Percentiles rank a stretch among this genome's conserved stretches.
Evolutionary conservation across 2,329 filamentous ascomycete genomes (phyloP).

Genomic region (Orbilia blumenaviensis): DNA sequence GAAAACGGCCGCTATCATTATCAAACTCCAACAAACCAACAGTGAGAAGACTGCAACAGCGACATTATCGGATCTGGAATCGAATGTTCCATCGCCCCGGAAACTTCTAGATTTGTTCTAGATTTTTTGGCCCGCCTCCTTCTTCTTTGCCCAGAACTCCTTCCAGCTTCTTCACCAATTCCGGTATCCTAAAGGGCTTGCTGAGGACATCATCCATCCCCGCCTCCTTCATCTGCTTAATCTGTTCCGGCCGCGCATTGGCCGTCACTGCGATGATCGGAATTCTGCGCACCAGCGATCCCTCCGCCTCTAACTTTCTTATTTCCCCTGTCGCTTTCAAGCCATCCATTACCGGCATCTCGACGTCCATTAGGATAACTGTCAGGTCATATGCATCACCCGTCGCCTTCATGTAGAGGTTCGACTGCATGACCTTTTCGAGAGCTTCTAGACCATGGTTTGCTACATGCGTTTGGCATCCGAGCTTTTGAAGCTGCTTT

Average conservation of each 20-base stretch:
- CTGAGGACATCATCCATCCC: slow-evolving; percentile 81
- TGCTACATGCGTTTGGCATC: slow-evolving; percentile 70
- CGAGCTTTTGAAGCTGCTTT: slow-evolving; percentile 70
- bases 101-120: background rate
- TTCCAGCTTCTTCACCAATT: slow-evolving; percentile 74
- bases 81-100: background rate
- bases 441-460: slow-evolving; percentile 73
- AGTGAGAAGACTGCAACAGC: background rate
- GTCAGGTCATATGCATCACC: slow-evolving; percentile 63
- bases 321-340: slow-evolving; percentile 76
- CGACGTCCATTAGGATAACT: slow-evolving; percentile 74
- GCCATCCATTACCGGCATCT: slow-evolving; percentile 86
- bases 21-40: background rate
- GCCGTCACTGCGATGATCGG: slow-evolving; percentile 81
- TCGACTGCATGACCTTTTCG: slow-evolving; percentile 67
- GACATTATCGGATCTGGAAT: background rate
- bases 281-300: slow-evolving; percentile 71
- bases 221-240: slow-evolving; percentile 74
- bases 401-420: slow-evolving; percentile 61
- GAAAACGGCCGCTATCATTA: background rate
- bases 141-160: slow-evolving; percentile 62
- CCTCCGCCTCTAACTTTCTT: slow-evolving; percentile 72
- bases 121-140: background rate
- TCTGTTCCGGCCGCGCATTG: slow-evolving; percentile 78
- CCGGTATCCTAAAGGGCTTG: slow-evolving; percentile 79